Evolutionary conservation across 371 early-diverging fungal genomes (phyloP), one percentile per base, ranked within the genome.

Genomic region (Mucor indicus): DNA sequence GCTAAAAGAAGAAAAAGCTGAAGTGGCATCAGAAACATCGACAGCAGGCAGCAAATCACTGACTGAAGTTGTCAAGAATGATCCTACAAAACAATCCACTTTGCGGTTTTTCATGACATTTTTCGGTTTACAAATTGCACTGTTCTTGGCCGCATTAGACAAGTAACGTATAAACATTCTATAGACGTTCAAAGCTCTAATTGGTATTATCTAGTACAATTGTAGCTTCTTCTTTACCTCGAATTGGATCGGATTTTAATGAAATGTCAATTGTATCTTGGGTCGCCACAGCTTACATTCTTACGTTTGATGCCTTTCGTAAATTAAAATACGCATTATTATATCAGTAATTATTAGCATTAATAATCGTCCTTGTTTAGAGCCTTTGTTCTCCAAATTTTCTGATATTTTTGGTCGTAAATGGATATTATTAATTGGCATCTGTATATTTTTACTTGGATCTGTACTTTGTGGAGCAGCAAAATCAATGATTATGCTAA

Each of bases 361-460:
- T n/a, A n/a, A n/a, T n/a, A n/a, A n/a, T n/a, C n/a, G n/a, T n/a
- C n/a, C n/a, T n/a, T n/a, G n/a, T n/a, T 15, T 53, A 64, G 68
- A 77, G 41, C 77, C 77, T 15, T 38, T 75, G 7, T 85, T 81
- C 50, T 74, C 85, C 6, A 78, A 83, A 53, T 65, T 85, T 44
- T 75, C 85, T 8, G 86, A 86, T 50, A 85, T 88, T 56, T 88
- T 87, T 62, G 91, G 88, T n/a, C 78, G 87, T 9, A 86, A 86
- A 60, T 48, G 62, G 37, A 75, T 79, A 13, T 63, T 83, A 31
- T 48, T 87, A 17, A 46, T 70, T 38, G 80, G 83, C 22, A 73
- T 84, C 29, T 30, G 50, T 20, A 38, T 84, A 15, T 91, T 91
- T 62, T 55, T 79, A 37, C 31, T 83, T 32, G 87, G 83, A 1